Percentiles rank a stretch among this genome's conserved stretches.
Evolutionary conservation across 805 yeast species (phyloP).

Genomic region (Naumovozyma castellii): DNA sequence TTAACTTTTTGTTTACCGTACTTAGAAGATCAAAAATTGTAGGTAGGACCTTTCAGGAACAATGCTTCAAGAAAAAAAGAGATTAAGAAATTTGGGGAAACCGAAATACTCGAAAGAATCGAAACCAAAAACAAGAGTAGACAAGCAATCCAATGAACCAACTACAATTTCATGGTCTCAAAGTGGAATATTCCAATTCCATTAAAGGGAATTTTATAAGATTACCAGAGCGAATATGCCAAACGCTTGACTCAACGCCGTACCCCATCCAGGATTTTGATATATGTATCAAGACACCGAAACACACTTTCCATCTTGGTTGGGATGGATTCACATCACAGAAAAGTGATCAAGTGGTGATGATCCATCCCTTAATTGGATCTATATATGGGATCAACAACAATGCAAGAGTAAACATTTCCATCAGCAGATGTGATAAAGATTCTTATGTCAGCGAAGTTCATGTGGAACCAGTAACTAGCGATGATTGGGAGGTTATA

Average conservation of each 20-base stretch:
- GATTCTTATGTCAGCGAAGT: conserved; percentile 40
- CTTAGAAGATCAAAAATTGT: no score
- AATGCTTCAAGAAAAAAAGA: no score
- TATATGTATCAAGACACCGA: conserved; percentile 5
- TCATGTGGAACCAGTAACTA: conserved; percentile 65
- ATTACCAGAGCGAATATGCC: conserved; percentile 17
- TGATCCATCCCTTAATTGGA: conserved; percentile 22
- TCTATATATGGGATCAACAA: not conserved
- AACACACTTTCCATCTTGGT: conserved; percentile 8
- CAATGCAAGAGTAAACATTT: not conserved
- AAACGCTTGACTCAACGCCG: conserved; percentile 13
- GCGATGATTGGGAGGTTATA: conserved; percentile 84
- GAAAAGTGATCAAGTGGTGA: conserved; percentile 8
- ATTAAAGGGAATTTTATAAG: conserved; percentile 24
- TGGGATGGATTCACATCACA: conserved; percentile 20
- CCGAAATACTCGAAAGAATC: no score
- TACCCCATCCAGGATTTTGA: conserved; percentile 22
- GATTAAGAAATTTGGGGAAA: not conserved
- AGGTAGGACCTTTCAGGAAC: no score
- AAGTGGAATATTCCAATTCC: not conserved
- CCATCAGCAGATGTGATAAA: not conserved
- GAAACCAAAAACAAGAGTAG: no score
- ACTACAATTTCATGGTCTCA: not conserved
- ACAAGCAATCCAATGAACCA: not conserved
- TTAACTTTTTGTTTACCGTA: no score